Conservation (phyloP, 139 green algal genomes). For the Spirogloea muscicola region DNA sequence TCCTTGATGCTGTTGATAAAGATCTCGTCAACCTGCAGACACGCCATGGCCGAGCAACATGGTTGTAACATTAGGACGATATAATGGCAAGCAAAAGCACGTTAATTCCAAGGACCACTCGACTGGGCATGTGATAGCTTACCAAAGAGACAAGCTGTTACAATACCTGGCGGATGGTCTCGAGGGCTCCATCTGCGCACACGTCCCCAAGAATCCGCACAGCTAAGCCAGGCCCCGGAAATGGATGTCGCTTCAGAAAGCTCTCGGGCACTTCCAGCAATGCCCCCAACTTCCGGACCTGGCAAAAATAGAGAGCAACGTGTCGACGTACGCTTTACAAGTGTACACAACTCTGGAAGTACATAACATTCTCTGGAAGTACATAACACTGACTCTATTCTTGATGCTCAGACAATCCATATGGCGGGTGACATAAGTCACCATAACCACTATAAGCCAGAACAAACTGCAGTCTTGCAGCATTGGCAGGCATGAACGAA, state of each 20-base stretch:
- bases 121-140: too few relatives aligned
- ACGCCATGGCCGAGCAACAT: conserved; percentile 21
- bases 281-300: conserved; percentile 66
- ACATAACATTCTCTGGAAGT: too few relatives aligned
- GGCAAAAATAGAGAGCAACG: too few relatives aligned
- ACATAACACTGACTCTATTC: too few relatives aligned
- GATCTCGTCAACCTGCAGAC: conserved; percentile 87
- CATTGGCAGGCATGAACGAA: background rate
- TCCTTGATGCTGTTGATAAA: conserved; percentile 92
- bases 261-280: conserved; percentile 66
- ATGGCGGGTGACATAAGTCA: too few relatives aligned
- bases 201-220: conserved; percentile 96
- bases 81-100: too few relatives aligned
- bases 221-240: conserved; percentile 92
- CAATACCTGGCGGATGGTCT: conserved; percentile 58
- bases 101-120: too few relatives aligned
- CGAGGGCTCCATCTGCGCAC: conserved; percentile 67
- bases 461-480: too few relatives aligned
- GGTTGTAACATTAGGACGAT: conserved; percentile 76
- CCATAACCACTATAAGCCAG: too few relatives aligned
- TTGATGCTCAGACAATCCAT: too few relatives aligned
- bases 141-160: conserved; percentile 2
- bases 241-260: conserved; percentile 95
- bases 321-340: too few relatives aligned
- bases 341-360: too few relatives aligned